Evolutionary conservation across 768 basidiomycete species (phyloP).

Genomic region (Rhizopogon vinicolor): DNA sequence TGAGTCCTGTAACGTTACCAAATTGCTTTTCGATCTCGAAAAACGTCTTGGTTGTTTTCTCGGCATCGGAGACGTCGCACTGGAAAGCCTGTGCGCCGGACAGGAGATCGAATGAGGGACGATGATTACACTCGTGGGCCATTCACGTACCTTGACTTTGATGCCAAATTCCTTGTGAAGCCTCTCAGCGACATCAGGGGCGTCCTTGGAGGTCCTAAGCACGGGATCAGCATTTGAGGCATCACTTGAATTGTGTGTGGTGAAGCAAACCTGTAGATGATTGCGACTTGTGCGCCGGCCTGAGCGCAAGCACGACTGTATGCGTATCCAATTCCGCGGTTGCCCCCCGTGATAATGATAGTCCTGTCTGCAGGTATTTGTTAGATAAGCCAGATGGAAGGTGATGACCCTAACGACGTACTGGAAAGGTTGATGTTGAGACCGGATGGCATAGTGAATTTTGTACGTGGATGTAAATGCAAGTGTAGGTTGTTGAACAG

Average conservation of each 20-base stretch:
- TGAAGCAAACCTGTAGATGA: constrained; percentile 47
- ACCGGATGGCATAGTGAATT: background rate
- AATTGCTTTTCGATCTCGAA: constrained; percentile 45
- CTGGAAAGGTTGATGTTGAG: background rate
- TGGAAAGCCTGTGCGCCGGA: constrained; percentile 44
- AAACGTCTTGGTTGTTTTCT: constrained; percentile 40
- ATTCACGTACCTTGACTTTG: constrained; percentile 30
- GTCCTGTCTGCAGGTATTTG: constrained; percentile 31
- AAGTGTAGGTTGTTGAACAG: background rate
- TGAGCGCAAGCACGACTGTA: constrained; percentile 48
- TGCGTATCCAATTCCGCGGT: constrained; percentile 56
- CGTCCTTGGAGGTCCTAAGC: constrained; percentile 41
- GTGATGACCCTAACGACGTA: background rate
- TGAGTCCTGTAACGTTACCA: constrained; percentile 45
- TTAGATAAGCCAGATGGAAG: background rate
- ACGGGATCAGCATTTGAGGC: background rate
- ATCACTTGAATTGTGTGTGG: background rate
- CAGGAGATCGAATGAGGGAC: background rate
- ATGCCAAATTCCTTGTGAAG: constrained; percentile 43
- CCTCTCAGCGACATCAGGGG: constrained; percentile 41
- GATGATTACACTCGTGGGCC: background rate
- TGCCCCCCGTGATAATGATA: constrained; percentile 58
- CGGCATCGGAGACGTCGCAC: constrained; percentile 52
- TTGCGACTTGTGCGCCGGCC: constrained; percentile 54
- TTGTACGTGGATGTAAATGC: background rate